Evolutionary conservation across 2,329 filamentous ascomycete species (phyloP).

Genomic region (Xylariaceae sp.): DNA sequence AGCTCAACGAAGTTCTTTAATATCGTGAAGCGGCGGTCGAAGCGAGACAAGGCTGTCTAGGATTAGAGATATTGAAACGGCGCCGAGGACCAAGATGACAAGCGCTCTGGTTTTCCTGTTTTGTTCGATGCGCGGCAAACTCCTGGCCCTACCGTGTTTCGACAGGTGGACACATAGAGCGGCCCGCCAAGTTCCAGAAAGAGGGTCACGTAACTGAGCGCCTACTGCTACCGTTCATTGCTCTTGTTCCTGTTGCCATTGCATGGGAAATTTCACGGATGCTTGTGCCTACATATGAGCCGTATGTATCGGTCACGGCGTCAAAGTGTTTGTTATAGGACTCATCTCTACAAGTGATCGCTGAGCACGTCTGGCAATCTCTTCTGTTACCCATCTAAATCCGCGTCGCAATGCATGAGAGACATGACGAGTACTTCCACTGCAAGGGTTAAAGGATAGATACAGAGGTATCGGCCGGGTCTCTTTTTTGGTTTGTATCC

Average conservation of each 20-base stretch:
- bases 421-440: conserved; percentile 20
- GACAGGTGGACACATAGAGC: conserved; percentile 23
- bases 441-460: conserved; percentile 1
- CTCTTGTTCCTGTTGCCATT: background rate
- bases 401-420: conserved; percentile 5
- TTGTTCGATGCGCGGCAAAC: conserved; percentile 29
- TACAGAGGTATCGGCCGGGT: conserved; percentile 31
- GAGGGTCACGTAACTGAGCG: conserved; percentile 19
- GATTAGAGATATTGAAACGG: conserved; percentile 29
- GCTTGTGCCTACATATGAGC: background rate
- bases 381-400: conserved; percentile 5
- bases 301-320: conserved; percentile 1
- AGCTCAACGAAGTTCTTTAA: conserved; percentile 1
- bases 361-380: conserved; percentile 25
- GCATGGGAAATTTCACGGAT: background rate
- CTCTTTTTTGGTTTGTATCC: conserved; percentile 24
- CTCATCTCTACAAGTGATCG: conserved; percentile 1
- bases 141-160: conserved; percentile 29
- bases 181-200: conserved; percentile 31
- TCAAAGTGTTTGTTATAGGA: conserved; percentile 11
- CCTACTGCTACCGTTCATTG: conserved; percentile 2
- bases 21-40: conserved; percentile 12
- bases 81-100: conserved; percentile 28
- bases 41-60: conserved; percentile 22
- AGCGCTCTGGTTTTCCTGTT: conserved; percentile 33